Evolutionary conservation across 306 rosid genomes (phyloP).

Genomic region (Fragaria iinumae): DNA sequence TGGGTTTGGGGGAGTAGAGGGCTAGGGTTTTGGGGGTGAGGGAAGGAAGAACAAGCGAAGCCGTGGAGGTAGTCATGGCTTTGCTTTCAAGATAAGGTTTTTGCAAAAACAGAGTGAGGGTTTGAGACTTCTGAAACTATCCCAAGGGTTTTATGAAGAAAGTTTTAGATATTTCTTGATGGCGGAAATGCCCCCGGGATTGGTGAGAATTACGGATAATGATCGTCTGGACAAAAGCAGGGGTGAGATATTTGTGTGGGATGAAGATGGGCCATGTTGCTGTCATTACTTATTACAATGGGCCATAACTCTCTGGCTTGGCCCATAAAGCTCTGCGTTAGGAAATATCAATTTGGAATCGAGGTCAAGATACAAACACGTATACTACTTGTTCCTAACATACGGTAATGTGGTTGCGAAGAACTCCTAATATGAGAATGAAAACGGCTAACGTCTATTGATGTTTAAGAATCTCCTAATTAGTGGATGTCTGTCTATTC

Average conservation of each 20-base stretch:
- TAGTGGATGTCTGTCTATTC: too few species aligned
- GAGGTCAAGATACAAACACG: background rate
- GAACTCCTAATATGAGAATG: background rate
- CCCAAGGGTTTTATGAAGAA: background rate
- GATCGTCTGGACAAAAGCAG: background rate
- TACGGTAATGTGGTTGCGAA: background rate
- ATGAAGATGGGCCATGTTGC: background rate
- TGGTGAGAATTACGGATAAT: background rate
- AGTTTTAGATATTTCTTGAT: background rate
- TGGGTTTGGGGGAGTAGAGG: conserved; percentile 23
- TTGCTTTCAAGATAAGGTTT: conserved; percentile 48
- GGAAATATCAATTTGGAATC: background rate
- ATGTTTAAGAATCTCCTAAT: background rate
- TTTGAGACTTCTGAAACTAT: background rate
- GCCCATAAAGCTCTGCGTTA: background rate
- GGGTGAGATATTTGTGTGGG: background rate
- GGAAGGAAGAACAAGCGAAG: conserved; percentile 59
- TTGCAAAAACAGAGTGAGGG: conserved; percentile 8
- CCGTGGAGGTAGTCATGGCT: conserved; percentile 68
- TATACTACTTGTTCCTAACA: background rate
- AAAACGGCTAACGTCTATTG: background rate
- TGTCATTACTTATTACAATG: background rate
- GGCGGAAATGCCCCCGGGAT: background rate
- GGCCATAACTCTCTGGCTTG: background rate
- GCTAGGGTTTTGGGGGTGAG: conserved; percentile 42